Conservation (phyloP, 805 yeast species). For the Wickerhamomyces chaumierensis region DNA sequence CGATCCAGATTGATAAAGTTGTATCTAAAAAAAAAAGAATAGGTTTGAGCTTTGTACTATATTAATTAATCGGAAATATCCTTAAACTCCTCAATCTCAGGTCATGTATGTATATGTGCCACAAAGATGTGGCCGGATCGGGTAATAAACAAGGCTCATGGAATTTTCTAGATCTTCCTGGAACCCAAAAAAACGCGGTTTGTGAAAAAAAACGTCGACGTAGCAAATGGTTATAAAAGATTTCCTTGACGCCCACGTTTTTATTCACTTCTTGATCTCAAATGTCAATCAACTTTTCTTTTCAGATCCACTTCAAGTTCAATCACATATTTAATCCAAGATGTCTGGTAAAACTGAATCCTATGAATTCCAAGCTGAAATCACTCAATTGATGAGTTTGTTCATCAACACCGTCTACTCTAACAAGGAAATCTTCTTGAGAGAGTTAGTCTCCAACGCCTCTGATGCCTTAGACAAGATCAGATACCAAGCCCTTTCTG, state of each 20-base stretch:
- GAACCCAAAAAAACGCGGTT: background rate
- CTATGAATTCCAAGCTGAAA: slow-evolving; percentile 99
- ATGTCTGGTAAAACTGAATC: slow-evolving; percentile 40
- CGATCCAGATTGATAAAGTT: too few relatives aligned
- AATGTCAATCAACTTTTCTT: background rate
- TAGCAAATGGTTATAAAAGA: background rate
- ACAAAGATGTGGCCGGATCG: background rate
- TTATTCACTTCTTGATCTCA: background rate
- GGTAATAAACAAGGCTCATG: background rate
- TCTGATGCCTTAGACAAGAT: slow-evolving; percentile 98
- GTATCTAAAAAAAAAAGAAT: too few relatives aligned
- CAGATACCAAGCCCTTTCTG: slow-evolving; percentile 91
- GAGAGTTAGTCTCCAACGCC: slow-evolving; percentile 98
- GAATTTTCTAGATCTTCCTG: background rate
- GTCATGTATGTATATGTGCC: too few relatives aligned
- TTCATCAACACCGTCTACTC: slow-evolving; percentile 99
- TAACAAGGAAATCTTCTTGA: slow-evolving; percentile 96
- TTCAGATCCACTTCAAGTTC: background rate
- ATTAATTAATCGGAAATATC: too few relatives aligned
- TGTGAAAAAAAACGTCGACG: background rate
- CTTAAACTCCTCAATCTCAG: too few relatives aligned
- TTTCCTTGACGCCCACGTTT: background rate
- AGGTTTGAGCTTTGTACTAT: too few relatives aligned
- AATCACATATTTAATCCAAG: background rate
- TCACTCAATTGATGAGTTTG: slow-evolving; percentile 99